Evolutionary conservation across 352 stramenopile species (phyloP).

Genomic region (Pythium angustatum): DNA sequence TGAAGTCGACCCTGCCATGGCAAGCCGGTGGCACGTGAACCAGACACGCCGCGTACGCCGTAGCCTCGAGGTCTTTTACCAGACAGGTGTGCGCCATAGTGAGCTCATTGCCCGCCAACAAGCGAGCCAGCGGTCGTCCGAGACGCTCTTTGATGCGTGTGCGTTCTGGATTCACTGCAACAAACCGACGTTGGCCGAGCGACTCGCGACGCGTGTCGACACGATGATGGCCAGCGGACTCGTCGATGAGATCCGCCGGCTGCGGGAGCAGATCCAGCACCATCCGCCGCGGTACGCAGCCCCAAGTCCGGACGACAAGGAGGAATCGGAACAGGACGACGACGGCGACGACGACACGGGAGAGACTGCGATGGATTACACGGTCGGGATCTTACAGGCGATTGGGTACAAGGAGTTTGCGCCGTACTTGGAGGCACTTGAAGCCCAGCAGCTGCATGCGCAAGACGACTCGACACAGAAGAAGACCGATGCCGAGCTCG

Average conservation of each 20-base stretch:
- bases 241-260: slow-evolving; percentile 69
- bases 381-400: slow-evolving; percentile 81
- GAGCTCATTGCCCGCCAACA: slow-evolving; percentile 65
- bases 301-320: neutral
- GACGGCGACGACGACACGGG: slow-evolving; percentile 4
- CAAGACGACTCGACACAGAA: slow-evolving; percentile 9
- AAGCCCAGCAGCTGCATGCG: slow-evolving; percentile 28
- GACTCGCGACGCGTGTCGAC: slow-evolving; percentile 70
- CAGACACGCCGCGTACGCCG: slow-evolving; percentile 87
- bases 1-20: slow-evolving; percentile 83
- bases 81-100: slow-evolving; percentile 78
- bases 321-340: neutral
- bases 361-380: slow-evolving; percentile 38
- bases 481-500: slow-evolving; percentile 33
- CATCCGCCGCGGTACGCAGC: slow-evolving; percentile 43
- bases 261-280: slow-evolving; percentile 50
- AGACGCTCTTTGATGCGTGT: slow-evolving; percentile 78
- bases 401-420: slow-evolving; percentile 93
- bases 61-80: slow-evolving; percentile 82
- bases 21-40: slow-evolving; percentile 77
- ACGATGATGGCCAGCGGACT: slow-evolving; percentile 82
- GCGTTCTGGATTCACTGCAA: slow-evolving; percentile 85
- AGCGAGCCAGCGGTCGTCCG: slow-evolving; percentile 38
- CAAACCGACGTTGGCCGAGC: slow-evolving; percentile 58
- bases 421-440: slow-evolving; percentile 72